These are phyloP conservation scores for Ophiostoma australiae DNA, from an alignment of 2,329 filamentous ascomycete species.

Conservation along the genomic window DNA sequence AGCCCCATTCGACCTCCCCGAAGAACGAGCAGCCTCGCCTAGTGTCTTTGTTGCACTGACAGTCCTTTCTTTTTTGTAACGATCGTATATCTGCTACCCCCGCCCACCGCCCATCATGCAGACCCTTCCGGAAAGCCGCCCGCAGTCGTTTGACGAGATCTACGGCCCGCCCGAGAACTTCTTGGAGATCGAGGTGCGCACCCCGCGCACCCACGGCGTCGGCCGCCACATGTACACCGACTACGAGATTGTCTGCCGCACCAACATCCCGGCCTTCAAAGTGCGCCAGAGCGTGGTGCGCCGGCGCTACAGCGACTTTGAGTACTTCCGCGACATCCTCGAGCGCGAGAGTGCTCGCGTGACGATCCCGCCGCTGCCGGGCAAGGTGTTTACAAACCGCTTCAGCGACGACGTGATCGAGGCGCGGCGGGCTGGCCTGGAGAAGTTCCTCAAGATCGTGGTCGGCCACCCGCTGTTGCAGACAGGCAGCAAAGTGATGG, in stretches of 20 bases:
- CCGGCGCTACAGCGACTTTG: slow-evolving; percentile 94
- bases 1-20: background rate
- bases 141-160: slow-evolving; percentile 97
- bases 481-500: slow-evolving; percentile 94
- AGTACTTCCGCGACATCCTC: slow-evolving; percentile 96
- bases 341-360: slow-evolving; percentile 92
- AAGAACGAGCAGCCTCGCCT: background rate
- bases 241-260: slow-evolving; percentile 95
- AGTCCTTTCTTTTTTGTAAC: background rate
- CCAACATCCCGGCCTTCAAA: slow-evolving; percentile 99
- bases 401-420: slow-evolving; percentile 99
- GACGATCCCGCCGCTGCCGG: slow-evolving; percentile 89
- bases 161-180: slow-evolving; percentile 99
- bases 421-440: slow-evolving; percentile 81
- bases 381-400: slow-evolving; percentile 96
- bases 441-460: slow-evolving; percentile 95
- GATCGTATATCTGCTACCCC: slow-evolving; percentile 4
- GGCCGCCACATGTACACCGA: slow-evolving; percentile 97
- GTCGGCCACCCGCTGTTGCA: slow-evolving; percentile 94
- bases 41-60: background rate
- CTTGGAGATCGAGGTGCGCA: slow-evolving; percentile 94
- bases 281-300: slow-evolving; percentile 82
- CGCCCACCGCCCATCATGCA: slow-evolving; percentile 45
- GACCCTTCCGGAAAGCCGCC: slow-evolving; percentile 67
- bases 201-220: slow-evolving; percentile 89